A percentile compares a stretch with the other conserved stretches of the same genome.
Evolutionary conservation across 2,329 filamentous ascomycete species (phyloP).

Genomic region (Colletotrichum lupini): DNA sequence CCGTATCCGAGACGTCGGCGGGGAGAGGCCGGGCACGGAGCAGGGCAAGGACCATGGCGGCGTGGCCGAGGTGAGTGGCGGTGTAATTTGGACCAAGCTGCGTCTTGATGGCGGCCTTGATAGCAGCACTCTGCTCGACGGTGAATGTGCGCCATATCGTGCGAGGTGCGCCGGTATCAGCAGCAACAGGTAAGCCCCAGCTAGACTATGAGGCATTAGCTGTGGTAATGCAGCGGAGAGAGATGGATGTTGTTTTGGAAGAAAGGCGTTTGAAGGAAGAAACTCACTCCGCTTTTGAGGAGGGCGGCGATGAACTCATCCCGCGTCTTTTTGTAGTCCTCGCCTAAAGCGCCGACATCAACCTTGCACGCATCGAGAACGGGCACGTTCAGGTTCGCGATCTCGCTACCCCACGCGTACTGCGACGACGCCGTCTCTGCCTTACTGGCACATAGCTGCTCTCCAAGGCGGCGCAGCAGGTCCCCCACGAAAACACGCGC

Average conservation of each 20-base stretch:
- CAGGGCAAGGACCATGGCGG: background rate
- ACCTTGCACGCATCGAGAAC: background rate
- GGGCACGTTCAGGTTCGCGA: background rate
- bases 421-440: background rate
- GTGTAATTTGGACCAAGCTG: background rate
- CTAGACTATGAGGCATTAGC: background rate
- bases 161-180: background rate
- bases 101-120: background rate
- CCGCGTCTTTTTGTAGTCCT: background rate
- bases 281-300: background rate
- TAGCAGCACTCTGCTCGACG: background rate
- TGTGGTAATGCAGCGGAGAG: background rate
- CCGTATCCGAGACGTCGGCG: background rate
- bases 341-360: background rate
- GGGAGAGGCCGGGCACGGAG: background rate
- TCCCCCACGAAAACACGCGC: background rate
- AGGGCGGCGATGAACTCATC: background rate
- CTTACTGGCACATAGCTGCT: background rate
- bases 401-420: background rate
- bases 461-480: background rate
- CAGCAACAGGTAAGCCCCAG: background rate
- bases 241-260: too few species aligned
- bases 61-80: slow-evolving; percentile 2
- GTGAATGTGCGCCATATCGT: background rate
- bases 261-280: background rate